phyloP scores from a whole-genome alignment of 2,329 filamentous ascomycete genomes.

The Ceratocystis diversiconidia region DNA sequence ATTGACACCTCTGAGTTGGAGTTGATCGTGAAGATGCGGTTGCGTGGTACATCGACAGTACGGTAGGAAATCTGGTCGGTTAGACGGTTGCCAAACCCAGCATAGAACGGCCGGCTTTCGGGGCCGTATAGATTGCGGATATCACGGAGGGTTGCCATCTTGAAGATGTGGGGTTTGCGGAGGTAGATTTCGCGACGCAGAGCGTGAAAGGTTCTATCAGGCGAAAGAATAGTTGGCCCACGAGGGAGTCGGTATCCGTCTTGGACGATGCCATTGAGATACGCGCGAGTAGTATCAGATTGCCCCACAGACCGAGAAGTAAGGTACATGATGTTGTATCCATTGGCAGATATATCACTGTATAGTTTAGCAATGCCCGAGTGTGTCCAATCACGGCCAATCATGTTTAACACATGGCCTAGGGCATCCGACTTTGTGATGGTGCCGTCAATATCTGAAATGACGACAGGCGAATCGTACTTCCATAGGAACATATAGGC shows the following conservation, averaged over 20 bases:
- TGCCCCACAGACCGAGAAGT: constrained; percentile 89
- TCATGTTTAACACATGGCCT: constrained; percentile 89
- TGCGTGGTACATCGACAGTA: constrained; percentile 86
- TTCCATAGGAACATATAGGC: constrained; percentile 92
- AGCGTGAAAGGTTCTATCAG: constrained; percentile 88
- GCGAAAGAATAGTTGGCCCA: constrained; percentile 87
- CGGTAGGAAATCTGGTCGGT: constrained; percentile 95
- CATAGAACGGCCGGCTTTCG: constrained; percentile 76
- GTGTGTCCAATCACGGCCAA: constrained; percentile 96
- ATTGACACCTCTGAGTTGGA: constrained; percentile 90
- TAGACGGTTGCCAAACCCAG: constrained; percentile 89
- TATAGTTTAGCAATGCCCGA: constrained; percentile 93
- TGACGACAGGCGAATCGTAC: constrained; percentile 82
- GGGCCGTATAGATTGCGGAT: constrained; percentile 77
- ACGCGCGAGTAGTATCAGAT: constrained; percentile 77
- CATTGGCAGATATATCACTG: constrained; percentile 85
- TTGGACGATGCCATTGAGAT: constrained; percentile 78
- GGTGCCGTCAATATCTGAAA: constrained; percentile 96
- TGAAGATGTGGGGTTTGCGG: constrained; percentile 95
- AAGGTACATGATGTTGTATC: constrained; percentile 97
- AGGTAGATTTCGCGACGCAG: constrained; percentile 85
- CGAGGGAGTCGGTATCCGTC: constrained; percentile 74
- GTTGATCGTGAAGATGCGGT: constrained; percentile 96
- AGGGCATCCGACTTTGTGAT: constrained; percentile 96
- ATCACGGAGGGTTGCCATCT: constrained; percentile 94